These are phyloP conservation scores for Baudoinia panamericana DNA, from an alignment of 495 filamentous ascomycete genomes.

Conservation along the genomic window DNA sequence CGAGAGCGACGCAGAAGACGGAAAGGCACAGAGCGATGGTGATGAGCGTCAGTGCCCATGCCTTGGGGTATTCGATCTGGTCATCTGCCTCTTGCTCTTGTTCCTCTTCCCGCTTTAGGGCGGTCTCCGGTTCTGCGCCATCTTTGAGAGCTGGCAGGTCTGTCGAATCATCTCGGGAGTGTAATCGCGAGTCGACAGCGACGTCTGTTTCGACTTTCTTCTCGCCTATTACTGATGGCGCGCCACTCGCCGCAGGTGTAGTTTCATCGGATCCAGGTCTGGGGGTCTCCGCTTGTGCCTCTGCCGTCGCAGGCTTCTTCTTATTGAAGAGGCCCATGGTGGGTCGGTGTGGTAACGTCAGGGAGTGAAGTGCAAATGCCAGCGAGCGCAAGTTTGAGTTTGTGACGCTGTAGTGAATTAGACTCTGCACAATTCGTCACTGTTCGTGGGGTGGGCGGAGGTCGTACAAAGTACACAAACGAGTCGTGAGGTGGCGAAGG, in stretches of 20 bases:
- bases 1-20: conserved; percentile 53
- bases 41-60: conserved; percentile 42
- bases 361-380: too few relatives aligned
- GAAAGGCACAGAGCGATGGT: conserved; percentile 47
- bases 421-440: too few relatives aligned
- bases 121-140: not conserved
- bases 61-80: conserved; percentile 11
- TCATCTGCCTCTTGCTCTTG: conserved; percentile 9
- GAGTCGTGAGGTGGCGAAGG: too few relatives aligned
- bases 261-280: conserved; percentile 10
- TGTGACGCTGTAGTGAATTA: too few relatives aligned
- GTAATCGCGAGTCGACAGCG: not conserved
- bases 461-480: too few relatives aligned
- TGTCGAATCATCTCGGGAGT: conserved; percentile 2
- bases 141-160: too few relatives aligned
- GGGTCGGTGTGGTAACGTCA: too few relatives aligned
- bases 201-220: conserved; percentile 5
- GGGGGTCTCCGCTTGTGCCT: not conserved
- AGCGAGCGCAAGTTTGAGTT: too few relatives aligned
- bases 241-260: conserved; percentile 8
- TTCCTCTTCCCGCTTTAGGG: conserved; percentile 10
- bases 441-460: too few relatives aligned
- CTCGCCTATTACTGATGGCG: conserved; percentile 7
- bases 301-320: conserved; percentile 3
- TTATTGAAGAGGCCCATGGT: conserved; percentile 17